A percentile compares a stretch with the other conserved stretches of the same genome.
phyloP scores from a whole-genome alignment of 1,284 basidiomycete genomes.

The Pholiota adiposa region DNA sequence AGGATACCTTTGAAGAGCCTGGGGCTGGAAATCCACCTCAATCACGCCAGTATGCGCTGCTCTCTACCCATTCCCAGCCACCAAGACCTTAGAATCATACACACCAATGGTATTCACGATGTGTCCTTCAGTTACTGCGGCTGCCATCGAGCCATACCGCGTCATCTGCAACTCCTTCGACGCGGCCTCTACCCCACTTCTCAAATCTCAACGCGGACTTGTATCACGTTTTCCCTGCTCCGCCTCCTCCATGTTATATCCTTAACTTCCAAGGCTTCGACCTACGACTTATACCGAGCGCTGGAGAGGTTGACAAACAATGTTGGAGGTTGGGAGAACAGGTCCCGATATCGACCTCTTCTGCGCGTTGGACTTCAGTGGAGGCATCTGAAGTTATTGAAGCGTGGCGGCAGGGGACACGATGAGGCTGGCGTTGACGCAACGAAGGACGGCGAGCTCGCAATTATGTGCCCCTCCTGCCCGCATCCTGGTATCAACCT shows the following conservation, averaged over 20 bases:
- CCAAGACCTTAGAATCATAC: neutral
- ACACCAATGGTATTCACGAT: neutral
- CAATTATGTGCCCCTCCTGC: slow-evolving; percentile 33
- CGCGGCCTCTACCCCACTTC: slow-evolving; percentile 13
- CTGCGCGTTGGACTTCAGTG: slow-evolving; percentile 17
- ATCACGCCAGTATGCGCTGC: neutral
- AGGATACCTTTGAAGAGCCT: neutral
- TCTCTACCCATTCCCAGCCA: neutral
- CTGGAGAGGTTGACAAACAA: slow-evolving; percentile 8
- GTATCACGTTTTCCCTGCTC: slow-evolving; percentile 12
- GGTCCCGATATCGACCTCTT: neutral
- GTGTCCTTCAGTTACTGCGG: neutral
- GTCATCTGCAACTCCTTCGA: slow-evolving; percentile 24
- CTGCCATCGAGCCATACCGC: slow-evolving; percentile 1
- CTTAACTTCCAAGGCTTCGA: slow-evolving; percentile 27
- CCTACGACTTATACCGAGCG: slow-evolving; percentile 29
- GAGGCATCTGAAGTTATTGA: slow-evolving; percentile 26
- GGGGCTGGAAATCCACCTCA: neutral
- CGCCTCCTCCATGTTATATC: slow-evolving; percentile 17
- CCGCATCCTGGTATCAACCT: slow-evolving; percentile 33
- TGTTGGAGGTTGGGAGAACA: neutral
- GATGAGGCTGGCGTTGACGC: slow-evolving; percentile 21
- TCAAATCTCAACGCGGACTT: slow-evolving; percentile 1
- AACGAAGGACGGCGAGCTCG: slow-evolving; percentile 27
- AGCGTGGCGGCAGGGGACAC: slow-evolving; percentile 26